Evolutionary conservation across 78 protist genomes (phyloP), one percentile per base, ranked within the genome.

Genomic region (Anaeramoeba flamelloides): DNA sequence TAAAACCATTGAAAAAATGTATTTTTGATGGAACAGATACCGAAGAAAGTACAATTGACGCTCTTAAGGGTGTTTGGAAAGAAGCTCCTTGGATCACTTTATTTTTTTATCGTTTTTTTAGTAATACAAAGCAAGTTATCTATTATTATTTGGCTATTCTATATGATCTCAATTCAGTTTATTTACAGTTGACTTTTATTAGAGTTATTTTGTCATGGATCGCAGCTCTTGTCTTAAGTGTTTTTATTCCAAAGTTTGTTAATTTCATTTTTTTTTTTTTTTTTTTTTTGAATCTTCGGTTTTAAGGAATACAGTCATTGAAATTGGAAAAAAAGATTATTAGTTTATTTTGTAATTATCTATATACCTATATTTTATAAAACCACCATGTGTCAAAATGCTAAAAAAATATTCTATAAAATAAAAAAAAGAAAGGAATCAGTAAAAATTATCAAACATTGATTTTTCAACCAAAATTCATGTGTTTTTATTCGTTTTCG

Each of bases 161-260:
- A 38, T 87, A 87, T 83, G 88, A 87, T 69, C 74, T 85, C 40
- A 79, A 81, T 0, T 12, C 40, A 53, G 86, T 82, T 31, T 87
- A 87, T 79, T 77, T 87, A 38, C 84, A 87, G 40, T 79, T 86
- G 34, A 85, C 86, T 36, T 77, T 87, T 39, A 37, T 78, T 2
- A 81, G 90, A 38, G 81, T 85, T 8, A 65, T 85, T 17, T 38
- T 87, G 36, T 79, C 84, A 53, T 87, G 88, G 88, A 31, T 87
- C 2, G 87, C 82, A 26, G 83, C 90, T 36, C 33, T 87, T 0
- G 4, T 82, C 1, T 40, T 85, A 41, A 77, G 75, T 74, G 34
- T 85, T 12, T 31, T 85, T n/a, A n/a, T 85, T 22, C 90, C 90
- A 64, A 83, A 83, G 82, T 79, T 26, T 26, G 69, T 26, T 26